Conservation (phyloP, 2,329 filamentous ascomycete genomes). For the Xylariaceae sp. region DNA sequence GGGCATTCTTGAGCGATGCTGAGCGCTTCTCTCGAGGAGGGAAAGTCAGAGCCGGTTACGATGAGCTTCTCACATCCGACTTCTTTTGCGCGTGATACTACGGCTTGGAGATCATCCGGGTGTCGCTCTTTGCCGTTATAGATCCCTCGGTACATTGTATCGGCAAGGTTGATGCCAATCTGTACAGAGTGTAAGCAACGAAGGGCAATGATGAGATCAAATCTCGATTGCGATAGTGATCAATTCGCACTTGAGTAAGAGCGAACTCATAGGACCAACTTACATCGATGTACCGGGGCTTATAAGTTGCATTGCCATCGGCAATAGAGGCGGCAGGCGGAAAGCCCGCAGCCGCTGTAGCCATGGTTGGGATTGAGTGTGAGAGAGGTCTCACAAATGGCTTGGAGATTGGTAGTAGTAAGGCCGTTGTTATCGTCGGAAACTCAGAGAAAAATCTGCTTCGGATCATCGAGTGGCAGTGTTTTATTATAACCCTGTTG, state of each 20-base stretch:
- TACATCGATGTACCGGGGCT: slow-evolving; percentile 63
- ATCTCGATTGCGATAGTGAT: too few species aligned
- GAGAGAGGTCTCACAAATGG: slow-evolving; percentile 15
- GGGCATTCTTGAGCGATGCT: slow-evolving; percentile 71
- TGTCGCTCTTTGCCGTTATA: slow-evolving; percentile 80
- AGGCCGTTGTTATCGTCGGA: slow-evolving; percentile 9
- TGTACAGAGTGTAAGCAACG: slow-evolving; percentile 30
- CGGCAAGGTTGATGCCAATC: slow-evolving; percentile 94
- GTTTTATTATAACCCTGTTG: not conserved
- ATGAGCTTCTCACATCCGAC: slow-evolving; percentile 87
- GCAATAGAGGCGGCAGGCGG: slow-evolving; percentile 13
- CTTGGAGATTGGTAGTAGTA: slow-evolving; percentile 4
- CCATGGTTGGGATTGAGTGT: slow-evolving; percentile 24
- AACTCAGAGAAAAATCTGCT: slow-evolving; percentile 11
- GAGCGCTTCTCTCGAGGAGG: slow-evolving; percentile 72
- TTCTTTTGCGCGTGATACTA: slow-evolving; percentile 73
- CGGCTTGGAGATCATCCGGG: slow-evolving; percentile 68
- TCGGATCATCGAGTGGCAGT: slow-evolving; percentile 12
- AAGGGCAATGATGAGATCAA: slow-evolving; percentile 2
- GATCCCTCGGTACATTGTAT: slow-evolving; percentile 81
- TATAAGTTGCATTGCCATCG: slow-evolving; percentile 31
- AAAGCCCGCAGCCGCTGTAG: slow-evolving; percentile 20
- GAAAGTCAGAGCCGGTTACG: slow-evolving; percentile 85
- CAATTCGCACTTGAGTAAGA: too few species aligned
- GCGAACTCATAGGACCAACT: slow-evolving; percentile 22